Base-by-base conservation (phyloP, 257 asterid genomes). In the Nicotiana tomentosiformis region DNA sequence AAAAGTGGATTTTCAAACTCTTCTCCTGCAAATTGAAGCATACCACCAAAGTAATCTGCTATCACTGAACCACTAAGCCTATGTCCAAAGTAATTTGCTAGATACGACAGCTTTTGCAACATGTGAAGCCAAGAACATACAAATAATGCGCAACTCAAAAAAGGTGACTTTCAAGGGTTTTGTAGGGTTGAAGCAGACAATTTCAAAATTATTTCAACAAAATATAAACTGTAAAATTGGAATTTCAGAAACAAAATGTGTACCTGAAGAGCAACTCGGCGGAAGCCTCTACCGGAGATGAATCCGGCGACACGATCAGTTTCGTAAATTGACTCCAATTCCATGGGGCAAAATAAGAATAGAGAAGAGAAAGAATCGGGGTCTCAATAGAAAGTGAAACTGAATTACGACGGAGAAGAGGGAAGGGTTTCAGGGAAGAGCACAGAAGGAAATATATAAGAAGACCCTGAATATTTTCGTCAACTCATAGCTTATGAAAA, bases 261-360 rank as follows among this genome's bases (percentile, higher is more conserved):
- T 49, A 81, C 84, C 84, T 81, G 84, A 58, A 81, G 84, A 51
- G 84, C 84, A 49, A 81, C 78, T 81, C 84, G 61, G 0, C 55
- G 61, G 57, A 81, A 81, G 46, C 29, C 84, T 81, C 49, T 66
- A 20, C 20, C 35, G 7, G 43, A 66, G 23, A 81, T 81, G 33
- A 66, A 66, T 10, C n/a, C 78, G 7, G 78, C 78, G 6, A 81
- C 78, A 17, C 57, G 56, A 18, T 32, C 84, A 81, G 58, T 81
- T 37, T 81, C 84, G 33, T 53, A 66, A 18, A 39, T 51, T 58
- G 84, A 81, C 10, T 81, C 84, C 46, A 81, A 51, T 4, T 81
- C 67, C 84, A 81, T 81, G 9, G 77, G 30, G 79, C 10, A 72
- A 20, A 23, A 58, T 72, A 72, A 43, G 46, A 68, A 29, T n/a